These are phyloP conservation scores for Parietichytrium sp. DNA, from an alignment of 108 stramenopile species.

Conservation along the genomic window DNA sequence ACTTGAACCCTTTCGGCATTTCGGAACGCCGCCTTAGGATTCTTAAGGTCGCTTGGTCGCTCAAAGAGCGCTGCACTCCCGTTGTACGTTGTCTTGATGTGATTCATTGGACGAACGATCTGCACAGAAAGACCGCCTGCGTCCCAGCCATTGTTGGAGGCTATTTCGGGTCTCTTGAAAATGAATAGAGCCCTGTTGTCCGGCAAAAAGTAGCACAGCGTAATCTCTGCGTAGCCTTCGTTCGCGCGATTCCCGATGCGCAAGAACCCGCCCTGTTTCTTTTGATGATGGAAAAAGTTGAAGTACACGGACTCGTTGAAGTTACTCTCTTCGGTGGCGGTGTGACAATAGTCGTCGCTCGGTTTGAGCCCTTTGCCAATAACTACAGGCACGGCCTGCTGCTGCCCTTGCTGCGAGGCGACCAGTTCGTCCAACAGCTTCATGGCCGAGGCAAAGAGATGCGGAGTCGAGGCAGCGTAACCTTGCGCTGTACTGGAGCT, in stretches of 20 bases:
- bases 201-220: neutral
- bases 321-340: neutral
- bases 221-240: neutral
- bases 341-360: neutral
- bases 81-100: no score
- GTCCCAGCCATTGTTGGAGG: constrained; percentile 27
- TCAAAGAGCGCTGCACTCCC: no score
- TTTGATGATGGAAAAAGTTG: neutral
- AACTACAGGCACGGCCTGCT: neutral
- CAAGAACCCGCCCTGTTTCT: neutral
- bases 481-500: neutral
- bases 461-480: neutral
- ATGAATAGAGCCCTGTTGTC: neutral
- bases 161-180: no score
- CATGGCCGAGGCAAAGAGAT: neutral
- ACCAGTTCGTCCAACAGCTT: neutral
- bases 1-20: no score
- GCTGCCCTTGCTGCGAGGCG: neutral
- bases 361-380: neutral
- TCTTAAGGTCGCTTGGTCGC: no score
- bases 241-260: neutral
- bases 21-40: no score
- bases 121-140: neutral
- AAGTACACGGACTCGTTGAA: neutral
- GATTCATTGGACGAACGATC: neutral